Base-by-base conservation (phyloP, 768 basidiomycete species). In the Rhodotorula toruloides region DNA sequence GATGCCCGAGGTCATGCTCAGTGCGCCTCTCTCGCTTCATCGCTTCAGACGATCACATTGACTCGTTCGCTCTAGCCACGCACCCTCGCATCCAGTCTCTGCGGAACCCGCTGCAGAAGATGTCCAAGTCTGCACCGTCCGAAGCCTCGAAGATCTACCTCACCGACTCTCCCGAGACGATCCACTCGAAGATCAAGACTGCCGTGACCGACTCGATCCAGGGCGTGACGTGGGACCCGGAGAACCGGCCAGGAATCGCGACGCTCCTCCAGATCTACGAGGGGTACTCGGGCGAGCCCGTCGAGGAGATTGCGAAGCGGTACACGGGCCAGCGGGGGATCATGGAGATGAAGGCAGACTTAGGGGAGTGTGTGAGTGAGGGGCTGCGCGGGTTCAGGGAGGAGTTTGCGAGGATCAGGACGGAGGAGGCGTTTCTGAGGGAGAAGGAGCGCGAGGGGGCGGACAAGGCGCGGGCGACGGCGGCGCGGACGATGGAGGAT, bases 111-210 rank as follows among this genome's bases (percentile, higher is more conserved):
- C 80, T 81, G 0, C 83, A 86, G 7, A 98, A 97, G 76, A 98
- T 98, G 92, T 96, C 93, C 42, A 97, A 97, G 77, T 97, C 93
- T 0, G 83, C 90, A 0, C 87, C 86, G 0, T 85, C 90, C 75
- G 64, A 84, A 2, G 78, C 84, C 22, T 93, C 91, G 1, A 87
- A 92, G 32, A 91, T 97, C 74, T 82, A 90, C 61, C 81, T 98
- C 44, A 93, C 88, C 32, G 93, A 97, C 75, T 78, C 83, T 0
- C 76, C 83, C 16, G 72, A 78, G 2, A 77, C 83, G 74, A 90
- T 94, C 50, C 75, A 76, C 52, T 74, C 81, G 32, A 96, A 94
- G 76, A 82, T 97, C 62, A 85, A 86, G 27, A 79, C 81, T 11
- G 89, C 93, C 2, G 87, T 92, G 3, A 97, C 93, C 0, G 94